Percentiles rank a stretch among this genome's conserved stretches.
phyloP scores from a whole-genome alignment of 768 basidiomycete genomes.

The Suillus brevipes region DNA sequence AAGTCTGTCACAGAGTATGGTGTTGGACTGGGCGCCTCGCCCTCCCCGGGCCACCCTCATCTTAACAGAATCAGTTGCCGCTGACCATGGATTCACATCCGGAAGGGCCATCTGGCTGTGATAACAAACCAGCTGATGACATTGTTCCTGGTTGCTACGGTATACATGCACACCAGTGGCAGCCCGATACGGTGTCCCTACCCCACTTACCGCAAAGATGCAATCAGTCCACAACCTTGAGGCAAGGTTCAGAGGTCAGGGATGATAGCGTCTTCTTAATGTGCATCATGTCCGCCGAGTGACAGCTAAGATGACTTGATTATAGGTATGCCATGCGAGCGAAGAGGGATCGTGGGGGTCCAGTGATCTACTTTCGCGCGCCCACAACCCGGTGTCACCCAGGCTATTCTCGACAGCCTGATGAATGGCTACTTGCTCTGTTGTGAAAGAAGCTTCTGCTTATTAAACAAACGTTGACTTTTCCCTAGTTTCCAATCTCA shows the following conservation, averaged over 20 bases:
- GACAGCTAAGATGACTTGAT: constrained; percentile 12
- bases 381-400: constrained; percentile 4
- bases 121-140: not conserved
- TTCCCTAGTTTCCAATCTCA: not conserved
- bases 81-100: not conserved
- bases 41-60: constrained; percentile 1
- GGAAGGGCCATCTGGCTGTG: not conserved
- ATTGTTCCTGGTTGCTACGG: constrained; percentile 20
- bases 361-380: not conserved
- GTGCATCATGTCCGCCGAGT: constrained; percentile 1
- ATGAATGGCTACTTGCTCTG: constrained; percentile 6
- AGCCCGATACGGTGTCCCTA: not conserved
- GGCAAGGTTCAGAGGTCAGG: constrained; percentile 1
- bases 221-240: constrained; percentile 4
- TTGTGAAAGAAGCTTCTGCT: constrained; percentile 4
- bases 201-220: not conserved
- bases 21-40: not conserved
- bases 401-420: not conserved
- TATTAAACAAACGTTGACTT: not conserved
- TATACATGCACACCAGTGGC: constrained; percentile 1
- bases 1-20: not conserved
- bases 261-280: constrained; percentile 2
- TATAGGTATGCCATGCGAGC: constrained; percentile 2
- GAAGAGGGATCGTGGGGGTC: not conserved
- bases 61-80: not conserved